Percentiles rank a stretch among this genome's conserved stretches.
Conservation (phyloP, 371 early-diverging fungal genomes). For the Mortierella sp. region DNA sequence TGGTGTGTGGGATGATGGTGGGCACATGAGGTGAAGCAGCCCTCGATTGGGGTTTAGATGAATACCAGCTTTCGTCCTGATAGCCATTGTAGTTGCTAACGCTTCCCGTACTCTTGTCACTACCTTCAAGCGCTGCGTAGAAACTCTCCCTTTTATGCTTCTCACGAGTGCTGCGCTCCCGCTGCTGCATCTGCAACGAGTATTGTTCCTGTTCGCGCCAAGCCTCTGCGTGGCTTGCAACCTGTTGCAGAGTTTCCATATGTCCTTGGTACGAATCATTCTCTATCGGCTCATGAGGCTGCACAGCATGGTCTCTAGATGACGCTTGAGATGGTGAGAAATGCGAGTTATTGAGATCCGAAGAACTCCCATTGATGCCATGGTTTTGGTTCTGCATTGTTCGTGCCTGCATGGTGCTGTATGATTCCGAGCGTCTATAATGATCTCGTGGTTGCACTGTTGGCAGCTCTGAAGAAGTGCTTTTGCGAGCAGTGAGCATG, state of each 20-base stretch:
- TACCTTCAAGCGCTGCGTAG: slow-evolving; percentile 38
- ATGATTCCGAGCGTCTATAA: slow-evolving; percentile 49
- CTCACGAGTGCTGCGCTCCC: slow-evolving; percentile 16
- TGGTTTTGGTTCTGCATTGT: slow-evolving; percentile 28
- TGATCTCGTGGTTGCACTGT: slow-evolving; percentile 23
- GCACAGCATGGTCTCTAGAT: slow-evolving; percentile 29
- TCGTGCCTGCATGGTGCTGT: slow-evolving; percentile 37
- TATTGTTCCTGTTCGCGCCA: slow-evolving; percentile 28
- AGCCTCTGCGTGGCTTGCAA: background rate
- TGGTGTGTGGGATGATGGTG: slow-evolving; percentile 21
- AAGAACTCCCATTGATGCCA: slow-evolving; percentile 9
- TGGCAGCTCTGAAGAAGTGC: slow-evolving; percentile 14
- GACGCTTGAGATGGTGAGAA: slow-evolving; percentile 4
- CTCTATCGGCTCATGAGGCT: slow-evolving; percentile 7
- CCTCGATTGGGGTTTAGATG: slow-evolving; percentile 17
- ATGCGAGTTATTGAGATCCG: slow-evolving; percentile 11
- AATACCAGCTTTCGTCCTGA: slow-evolving; percentile 17
- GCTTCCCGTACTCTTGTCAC: background rate
- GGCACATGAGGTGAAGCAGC: slow-evolving; percentile 29
- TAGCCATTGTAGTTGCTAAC: background rate
- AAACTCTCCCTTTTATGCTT: slow-evolving; percentile 52
- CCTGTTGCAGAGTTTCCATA: slow-evolving; percentile 4
- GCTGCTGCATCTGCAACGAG: slow-evolving; percentile 9
- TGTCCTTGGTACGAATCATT: background rate
- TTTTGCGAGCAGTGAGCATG: slow-evolving; percentile 32